A percentile compares a stretch with the other conserved stretches of the same genome.
phyloP scores from a whole-genome alignment of 2,329 filamentous ascomycete genomes.

The Penicillium sp. region DNA sequence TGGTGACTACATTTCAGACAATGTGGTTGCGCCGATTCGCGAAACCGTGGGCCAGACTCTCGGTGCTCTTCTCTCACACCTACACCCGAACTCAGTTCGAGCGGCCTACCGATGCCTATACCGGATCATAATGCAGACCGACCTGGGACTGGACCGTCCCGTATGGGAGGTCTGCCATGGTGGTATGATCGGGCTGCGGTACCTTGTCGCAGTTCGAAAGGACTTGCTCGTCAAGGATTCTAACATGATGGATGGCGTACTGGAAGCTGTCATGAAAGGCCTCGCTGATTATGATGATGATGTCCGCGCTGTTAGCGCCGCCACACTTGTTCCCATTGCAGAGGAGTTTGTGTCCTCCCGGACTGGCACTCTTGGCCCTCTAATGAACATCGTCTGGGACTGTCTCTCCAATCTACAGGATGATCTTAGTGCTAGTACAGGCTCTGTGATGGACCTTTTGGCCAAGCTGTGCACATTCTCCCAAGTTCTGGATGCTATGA shows the following conservation, averaged over 20 bases:
- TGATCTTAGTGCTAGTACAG: constrained; percentile 91
- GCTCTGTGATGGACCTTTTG: constrained; percentile 94
- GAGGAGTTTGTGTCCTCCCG: constrained; percentile 86
- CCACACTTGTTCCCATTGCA: constrained; percentile 92
- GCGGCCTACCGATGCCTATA: constrained; percentile 76
- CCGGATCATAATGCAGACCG: constrained; percentile 82
- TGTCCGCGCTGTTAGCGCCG: constrained; percentile 90
- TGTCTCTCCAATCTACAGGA: constrained; percentile 94
- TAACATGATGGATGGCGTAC: constrained; percentile 82
- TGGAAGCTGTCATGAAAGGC: constrained; percentile 88
- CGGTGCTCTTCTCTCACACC: constrained; percentile 76
- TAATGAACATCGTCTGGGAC: constrained; percentile 95
- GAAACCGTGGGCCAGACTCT: constrained; percentile 92
- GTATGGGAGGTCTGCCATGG: constrained; percentile 95
- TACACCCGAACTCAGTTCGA: constrained; percentile 69
- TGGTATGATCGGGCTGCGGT: constrained; percentile 92
- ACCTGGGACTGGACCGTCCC: constrained; percentile 62
- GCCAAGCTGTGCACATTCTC: constrained; percentile 93
- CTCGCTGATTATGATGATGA: constrained; percentile 86
- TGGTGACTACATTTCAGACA: constrained; percentile 95
- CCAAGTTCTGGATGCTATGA: constrained; percentile 88
- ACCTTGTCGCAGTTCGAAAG: constrained; percentile 88
- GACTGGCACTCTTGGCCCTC: constrained; percentile 63
- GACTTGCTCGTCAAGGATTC: constrained; percentile 77
- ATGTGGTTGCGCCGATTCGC: constrained; percentile 87